phyloP scores from a whole-genome alignment of 495 filamentous ascomycete genomes.

The Aspergillus sparsus region DNA sequence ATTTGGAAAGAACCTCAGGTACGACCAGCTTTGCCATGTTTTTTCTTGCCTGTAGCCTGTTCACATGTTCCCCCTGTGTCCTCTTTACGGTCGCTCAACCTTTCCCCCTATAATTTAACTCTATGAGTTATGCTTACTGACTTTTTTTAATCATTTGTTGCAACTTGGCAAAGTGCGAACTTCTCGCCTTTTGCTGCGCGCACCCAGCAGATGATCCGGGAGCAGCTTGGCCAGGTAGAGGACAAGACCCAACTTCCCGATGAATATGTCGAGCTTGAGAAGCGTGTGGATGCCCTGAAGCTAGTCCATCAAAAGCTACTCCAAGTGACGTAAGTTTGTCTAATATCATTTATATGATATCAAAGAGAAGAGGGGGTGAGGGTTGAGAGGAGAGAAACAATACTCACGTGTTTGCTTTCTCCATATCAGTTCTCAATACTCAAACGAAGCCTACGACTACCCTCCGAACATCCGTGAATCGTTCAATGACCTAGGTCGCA shows the following conservation, averaged over 20 bases:
- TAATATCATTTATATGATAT: neutral
- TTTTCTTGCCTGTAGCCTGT: conserved; percentile 1
- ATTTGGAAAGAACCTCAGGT: conserved; percentile 75
- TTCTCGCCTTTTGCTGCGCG: conserved; percentile 91
- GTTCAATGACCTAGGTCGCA: conserved; percentile 91
- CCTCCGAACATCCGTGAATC: conserved; percentile 98
- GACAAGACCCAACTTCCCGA: conserved; percentile 97
- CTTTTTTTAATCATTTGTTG: conserved; percentile 27
- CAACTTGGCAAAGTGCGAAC: conserved; percentile 50
- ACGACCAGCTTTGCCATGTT: conserved; percentile 24
- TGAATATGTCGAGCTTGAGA: conserved; percentile 98
- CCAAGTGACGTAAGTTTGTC: conserved; percentile 79
- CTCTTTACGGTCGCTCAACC: conserved; percentile 1
- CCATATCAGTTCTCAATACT: conserved; percentile 79
- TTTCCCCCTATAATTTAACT: conserved; percentile 19
- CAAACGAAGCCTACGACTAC: conserved; percentile 96
- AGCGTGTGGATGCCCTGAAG: conserved; percentile 96
- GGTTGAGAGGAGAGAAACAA: neutral
- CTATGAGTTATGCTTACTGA: conserved; percentile 26
- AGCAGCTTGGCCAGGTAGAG: conserved; percentile 92
- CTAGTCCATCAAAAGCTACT: conserved; percentile 96
- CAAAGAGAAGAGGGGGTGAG: neutral
- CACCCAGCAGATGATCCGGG: conserved; percentile 94
- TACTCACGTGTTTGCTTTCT: neutral
- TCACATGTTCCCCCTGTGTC: neutral